phyloP scores from a whole-genome alignment of 148 eudicot species.

The Vaccinium myrtillus region DNA sequence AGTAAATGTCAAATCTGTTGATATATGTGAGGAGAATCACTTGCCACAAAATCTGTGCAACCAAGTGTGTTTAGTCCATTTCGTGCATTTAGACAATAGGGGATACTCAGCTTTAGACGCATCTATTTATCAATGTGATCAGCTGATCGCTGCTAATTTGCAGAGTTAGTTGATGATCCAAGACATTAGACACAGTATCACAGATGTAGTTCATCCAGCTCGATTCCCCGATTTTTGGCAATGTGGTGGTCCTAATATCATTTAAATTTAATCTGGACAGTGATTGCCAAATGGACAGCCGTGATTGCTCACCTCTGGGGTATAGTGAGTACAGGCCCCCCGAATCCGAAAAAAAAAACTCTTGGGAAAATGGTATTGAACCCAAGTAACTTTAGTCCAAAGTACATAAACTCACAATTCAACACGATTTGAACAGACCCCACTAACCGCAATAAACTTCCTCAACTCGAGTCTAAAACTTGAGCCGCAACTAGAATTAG shows the following conservation, averaged over 20 bases:
- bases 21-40: too few relatives aligned
- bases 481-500: neutral
- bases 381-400: neutral
- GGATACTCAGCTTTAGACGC: neutral
- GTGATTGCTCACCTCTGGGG: too few relatives aligned
- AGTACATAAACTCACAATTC: neutral
- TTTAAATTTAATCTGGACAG: too few relatives aligned
- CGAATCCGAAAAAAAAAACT: neutral
- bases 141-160: neutral
- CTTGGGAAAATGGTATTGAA: neutral
- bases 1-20: too few relatives aligned
- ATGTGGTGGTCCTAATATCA: neutral
- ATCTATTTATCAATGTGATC: neutral
- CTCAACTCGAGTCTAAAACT: neutral
- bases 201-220: neutral
- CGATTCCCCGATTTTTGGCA: neutral
- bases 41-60: too few relatives aligned
- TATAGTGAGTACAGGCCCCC: too few relatives aligned
- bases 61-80: too few relatives aligned
- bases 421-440: conserved; percentile 7
- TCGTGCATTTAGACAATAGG: too few relatives aligned
- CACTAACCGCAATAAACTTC: neutral
- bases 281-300: too few relatives aligned
- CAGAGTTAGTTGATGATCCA: neutral
- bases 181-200: neutral